Base-by-base conservation (phyloP, 2,329 filamentous ascomycete genomes). In the Colletotrichum gloeosporioides region DNA sequence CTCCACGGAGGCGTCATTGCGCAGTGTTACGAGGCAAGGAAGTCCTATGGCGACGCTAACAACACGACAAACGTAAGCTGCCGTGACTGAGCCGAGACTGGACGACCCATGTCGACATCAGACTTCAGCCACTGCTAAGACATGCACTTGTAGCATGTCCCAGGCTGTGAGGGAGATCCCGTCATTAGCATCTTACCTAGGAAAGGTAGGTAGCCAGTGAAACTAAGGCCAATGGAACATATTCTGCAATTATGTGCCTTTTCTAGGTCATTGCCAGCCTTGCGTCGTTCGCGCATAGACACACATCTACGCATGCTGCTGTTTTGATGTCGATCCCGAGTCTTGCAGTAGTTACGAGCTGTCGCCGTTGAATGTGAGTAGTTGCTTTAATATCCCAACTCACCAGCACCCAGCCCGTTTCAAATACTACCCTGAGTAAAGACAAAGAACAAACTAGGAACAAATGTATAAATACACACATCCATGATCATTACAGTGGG, bases 1-100 rank as follows among this genome's bases (percentile, higher is more conserved):
- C 62, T 63, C 73, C 73, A 75, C 69, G 61, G 29, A 32, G 31
- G 69, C 69, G 69, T 75, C 73, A 73, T 75, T 72, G 55, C 69
- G 63, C 63, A 29, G 55, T 32, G 69, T 44, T 72, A 44, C 39
- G 69, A 75, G 57, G 25, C 62, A 55, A 68, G 32, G 39, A 44
- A 73, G 25, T 32, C 53, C 32, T 49, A 32, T 55, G 55, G 34
- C 57, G 62, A 73, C 73, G 44, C 63, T 73, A 63, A 64, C 55
- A 57, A 61, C 15, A 44, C 63, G 62, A 39, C 63, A 76, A 68
- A 72, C 55, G 69, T 62, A 75, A 72, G 53, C 67, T 66, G 53
- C 25, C 36, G 36, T 27, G 34, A 16, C 8, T 32, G 32, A 44
- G 73, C 69, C 73, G 68, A 68, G 73, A 32, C 62, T 55, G 18